A percentile compares a stretch with the other conserved stretches of the same genome.
Evolutionary conservation across 192 early-diverging fungal genomes (phyloP).

Genomic region (Neocallimastix lanati): DNA sequence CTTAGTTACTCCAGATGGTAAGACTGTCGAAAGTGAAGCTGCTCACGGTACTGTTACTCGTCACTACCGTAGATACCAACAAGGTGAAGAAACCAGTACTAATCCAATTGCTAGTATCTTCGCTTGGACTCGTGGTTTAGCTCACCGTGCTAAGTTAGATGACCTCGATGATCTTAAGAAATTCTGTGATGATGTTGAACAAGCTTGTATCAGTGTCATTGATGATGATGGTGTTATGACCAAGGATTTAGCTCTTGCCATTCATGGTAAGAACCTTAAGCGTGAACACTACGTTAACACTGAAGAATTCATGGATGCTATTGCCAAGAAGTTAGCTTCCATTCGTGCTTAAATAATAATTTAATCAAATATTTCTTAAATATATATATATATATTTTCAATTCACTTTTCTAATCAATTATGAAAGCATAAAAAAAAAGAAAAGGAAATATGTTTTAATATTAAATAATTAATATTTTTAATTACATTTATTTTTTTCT

Average conservation of each 20-base stretch:
- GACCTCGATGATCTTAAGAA: constrained; percentile 46
- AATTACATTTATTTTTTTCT: no score
- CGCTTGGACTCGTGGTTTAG: constrained; percentile 85
- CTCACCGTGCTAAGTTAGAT: constrained; percentile 88
- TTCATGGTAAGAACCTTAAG: constrained; percentile 57
- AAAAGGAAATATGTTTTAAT: no score
- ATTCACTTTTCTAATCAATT: no score
- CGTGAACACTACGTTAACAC: constrained; percentile 75
- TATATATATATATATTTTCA: no score
- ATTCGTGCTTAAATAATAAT: neutral
- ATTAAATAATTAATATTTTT: no score
- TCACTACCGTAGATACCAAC: constrained; percentile 82
- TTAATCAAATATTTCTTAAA: no score
- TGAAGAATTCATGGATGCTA: constrained; percentile 68
- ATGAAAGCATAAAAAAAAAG: no score
- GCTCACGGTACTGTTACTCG: constrained; percentile 94
- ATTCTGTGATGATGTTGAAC: constrained; percentile 67
- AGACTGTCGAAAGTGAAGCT: constrained; percentile 85
- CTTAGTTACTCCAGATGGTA: constrained; percentile 77
- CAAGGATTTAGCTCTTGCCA: constrained; percentile 91
- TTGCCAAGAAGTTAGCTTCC: constrained; percentile 20
- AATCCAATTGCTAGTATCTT: constrained; percentile 96
- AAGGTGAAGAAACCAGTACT: constrained; percentile 82
- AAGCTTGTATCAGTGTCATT: constrained; percentile 76
- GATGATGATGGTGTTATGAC: constrained; percentile 75